A percentile compares a stretch with the other conserved stretches of the same genome.
These are phyloP conservation scores for Venustampulla echinocandica DNA, from an alignment of 495 filamentous ascomycete genomes.

Conservation along the genomic window DNA sequence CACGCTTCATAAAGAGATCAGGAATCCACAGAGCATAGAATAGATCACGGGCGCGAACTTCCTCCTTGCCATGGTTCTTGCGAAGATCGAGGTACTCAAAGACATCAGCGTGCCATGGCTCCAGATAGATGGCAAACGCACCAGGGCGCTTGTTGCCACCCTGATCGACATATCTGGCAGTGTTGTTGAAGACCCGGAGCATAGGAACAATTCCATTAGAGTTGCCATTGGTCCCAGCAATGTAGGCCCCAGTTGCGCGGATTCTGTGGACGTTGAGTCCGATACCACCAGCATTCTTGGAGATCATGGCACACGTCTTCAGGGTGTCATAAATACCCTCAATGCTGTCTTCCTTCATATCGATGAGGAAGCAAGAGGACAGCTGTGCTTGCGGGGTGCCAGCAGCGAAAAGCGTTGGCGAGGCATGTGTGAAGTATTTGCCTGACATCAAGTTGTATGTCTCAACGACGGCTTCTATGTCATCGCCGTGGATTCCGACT, in stretches of 20 bases:
- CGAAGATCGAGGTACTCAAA: conserved; percentile 95
- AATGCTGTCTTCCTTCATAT: conserved; percentile 98
- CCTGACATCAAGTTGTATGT: conserved; percentile 97
- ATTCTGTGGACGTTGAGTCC: conserved; percentile 93
- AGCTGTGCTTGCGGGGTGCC: conserved; percentile 90
- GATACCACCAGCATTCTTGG: conserved; percentile 97
- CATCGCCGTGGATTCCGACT: conserved; percentile 90
- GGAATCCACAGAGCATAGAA: conserved; percentile 98
- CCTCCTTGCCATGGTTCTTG: conserved; percentile 99
- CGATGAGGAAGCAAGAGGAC: conserved; percentile 94
- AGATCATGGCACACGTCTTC: conserved; percentile 99
- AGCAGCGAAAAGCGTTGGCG: conserved; percentile 95
- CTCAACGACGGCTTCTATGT: conserved; percentile 89
- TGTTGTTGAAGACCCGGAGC: conserved; percentile 98
- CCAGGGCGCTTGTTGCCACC: conserved; percentile 98
- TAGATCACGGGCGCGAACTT: conserved; percentile 90
- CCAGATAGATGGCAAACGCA: conserved; percentile 98
- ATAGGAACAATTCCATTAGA: conserved; percentile 97
- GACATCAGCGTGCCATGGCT: conserved; percentile 97
- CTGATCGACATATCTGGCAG: conserved; percentile 95
- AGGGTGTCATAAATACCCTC: conserved; percentile 98
- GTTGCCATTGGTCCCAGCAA: conserved; percentile 91
- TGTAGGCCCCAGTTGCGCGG: conserved; percentile 93
- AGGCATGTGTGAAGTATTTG: conserved; percentile 97
- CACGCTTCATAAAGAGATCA: conserved; percentile 98